Evolutionary conservation across 2,329 filamentous ascomycete genomes (phyloP).

Genomic region (Colletotrichum viniferum): DNA sequence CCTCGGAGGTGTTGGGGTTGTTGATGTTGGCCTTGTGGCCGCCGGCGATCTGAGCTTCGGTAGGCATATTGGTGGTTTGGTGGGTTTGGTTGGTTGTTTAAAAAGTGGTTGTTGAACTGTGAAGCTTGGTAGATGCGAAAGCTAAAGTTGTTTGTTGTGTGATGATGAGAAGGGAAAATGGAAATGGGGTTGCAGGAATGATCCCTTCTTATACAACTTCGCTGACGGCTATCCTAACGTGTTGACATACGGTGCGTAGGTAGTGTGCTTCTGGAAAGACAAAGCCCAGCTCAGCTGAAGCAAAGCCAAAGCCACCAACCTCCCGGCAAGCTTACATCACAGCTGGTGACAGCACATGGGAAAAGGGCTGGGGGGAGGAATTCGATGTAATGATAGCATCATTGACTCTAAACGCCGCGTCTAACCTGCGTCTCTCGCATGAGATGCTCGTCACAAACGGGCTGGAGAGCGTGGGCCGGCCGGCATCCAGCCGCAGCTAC

Average conservation of each 20-base stretch:
- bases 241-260: neutral
- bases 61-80: slow-evolving; percentile 43
- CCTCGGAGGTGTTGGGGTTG: slow-evolving; percentile 60
- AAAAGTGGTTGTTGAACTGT: neutral
- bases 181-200: neutral
- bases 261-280: neutral
- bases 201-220: slow-evolving; percentile 18
- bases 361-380: neutral
- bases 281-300: neutral
- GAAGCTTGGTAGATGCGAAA: neutral
- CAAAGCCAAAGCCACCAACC: neutral
- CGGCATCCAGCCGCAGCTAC: neutral
- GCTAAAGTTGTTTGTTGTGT: neutral
- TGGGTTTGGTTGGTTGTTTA: neutral
- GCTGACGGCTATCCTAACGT: rapidly evolving
- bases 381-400: slow-evolving; percentile 12
- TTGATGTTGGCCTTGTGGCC: slow-evolving; percentile 65
- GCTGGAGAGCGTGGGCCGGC: neutral
- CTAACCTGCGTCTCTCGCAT: neutral
- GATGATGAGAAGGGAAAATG: neutral
- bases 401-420: neutral
- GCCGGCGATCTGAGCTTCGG: slow-evolving; percentile 55
- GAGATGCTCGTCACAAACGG: neutral
- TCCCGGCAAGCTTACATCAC: neutral
- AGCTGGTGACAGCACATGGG: neutral